Evolutionary conservation across 306 rosid genomes (phyloP), one percentile per base, ranked within the genome.

Genomic region (Quercus glauca): DNA sequence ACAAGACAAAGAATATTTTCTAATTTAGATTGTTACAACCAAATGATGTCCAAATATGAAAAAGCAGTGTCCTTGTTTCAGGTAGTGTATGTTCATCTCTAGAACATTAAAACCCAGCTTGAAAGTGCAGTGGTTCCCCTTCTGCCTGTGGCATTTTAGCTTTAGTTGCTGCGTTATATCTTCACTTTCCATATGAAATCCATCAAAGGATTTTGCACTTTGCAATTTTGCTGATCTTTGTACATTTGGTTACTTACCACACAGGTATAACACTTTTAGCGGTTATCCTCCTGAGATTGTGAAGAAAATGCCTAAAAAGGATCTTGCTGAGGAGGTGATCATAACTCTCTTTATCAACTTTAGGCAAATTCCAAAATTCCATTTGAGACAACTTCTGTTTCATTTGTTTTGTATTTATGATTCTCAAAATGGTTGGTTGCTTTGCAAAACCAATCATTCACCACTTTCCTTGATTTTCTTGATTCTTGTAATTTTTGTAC

Each of bases 201-300:
- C 57, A 28, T 55, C 26, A 26, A 23, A 78, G 74, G 59, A 35
- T 64, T 60, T 45, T 68, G 25, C 18, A 18, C 28, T 33, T 21
- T 35, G 52, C 19, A 15, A 29, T 18, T 80, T 21, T 71, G 41
- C 75, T 84, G 63, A 82, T 82, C 55, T 80, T 79, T 78, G 52
- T 41, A 55, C 78, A 33, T 72, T 78, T 81, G 89, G 41, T 65
- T 86, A 73, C 69, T 60, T 58, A 71, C 78, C 70, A 57, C 81
- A 74, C 94, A 96, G 99, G 86, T 96, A 93, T 80, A 90, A 93
- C 86, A 96, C 99, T 10, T 96, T 96, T 84, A 77, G 82, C 73
- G 98, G 99, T 76, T 96, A 90, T 88, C 99, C 99, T 73, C 99
- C 99, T 20, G 99, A 96, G 84, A 88, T 96, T 78, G 98, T 96